Evolutionary conservation across 306 rosid species (phyloP).

Genomic region (Prunus armeniaca): DNA sequence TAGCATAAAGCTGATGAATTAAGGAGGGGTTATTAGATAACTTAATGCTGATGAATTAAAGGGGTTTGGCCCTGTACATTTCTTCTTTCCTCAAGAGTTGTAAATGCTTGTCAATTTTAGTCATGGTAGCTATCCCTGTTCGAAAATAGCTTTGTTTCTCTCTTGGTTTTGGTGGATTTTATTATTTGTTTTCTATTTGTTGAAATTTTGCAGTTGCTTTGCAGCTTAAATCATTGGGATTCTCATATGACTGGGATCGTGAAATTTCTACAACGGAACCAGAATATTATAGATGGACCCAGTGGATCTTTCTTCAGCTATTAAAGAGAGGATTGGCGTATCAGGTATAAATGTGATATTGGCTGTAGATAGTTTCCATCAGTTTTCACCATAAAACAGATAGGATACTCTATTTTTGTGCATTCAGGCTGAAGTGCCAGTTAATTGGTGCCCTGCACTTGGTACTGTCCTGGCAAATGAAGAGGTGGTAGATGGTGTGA

Average conservation of each 20-base stretch:
- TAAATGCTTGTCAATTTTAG: constrained; percentile 1
- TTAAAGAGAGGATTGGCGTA: constrained; percentile 91
- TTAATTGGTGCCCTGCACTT: constrained; percentile 98
- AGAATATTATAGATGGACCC: constrained; percentile 94
- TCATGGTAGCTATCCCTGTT: neutral
- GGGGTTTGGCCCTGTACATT: neutral
- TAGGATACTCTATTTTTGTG: constrained; percentile 20
- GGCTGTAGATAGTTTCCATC: constrained; percentile 12
- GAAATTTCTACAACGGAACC: constrained; percentile 95
- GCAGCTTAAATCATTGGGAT: constrained; percentile 92
- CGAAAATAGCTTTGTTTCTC: constrained; percentile 9
- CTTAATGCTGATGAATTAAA: constrained; percentile 13
- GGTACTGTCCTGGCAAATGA: constrained; percentile 99
- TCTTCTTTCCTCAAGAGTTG: constrained; percentile 5
- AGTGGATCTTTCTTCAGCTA: constrained; percentile 95
- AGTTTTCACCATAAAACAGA: constrained; percentile 9
- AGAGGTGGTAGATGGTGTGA: constrained; percentile 95
- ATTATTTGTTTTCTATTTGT: constrained; percentile 25
- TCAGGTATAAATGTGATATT: constrained; percentile 56
- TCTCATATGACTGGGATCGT: constrained; percentile 97
- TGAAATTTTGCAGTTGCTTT: constrained; percentile 29
- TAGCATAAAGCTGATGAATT: constrained; percentile 15
- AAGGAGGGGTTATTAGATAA: neutral
- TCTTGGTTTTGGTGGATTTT: constrained; percentile 12
- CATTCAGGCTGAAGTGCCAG: constrained; percentile 94